Conservation (phyloP, 805 yeast species). For the Hanseniaspora pseudoguilliermondii region DNA sequence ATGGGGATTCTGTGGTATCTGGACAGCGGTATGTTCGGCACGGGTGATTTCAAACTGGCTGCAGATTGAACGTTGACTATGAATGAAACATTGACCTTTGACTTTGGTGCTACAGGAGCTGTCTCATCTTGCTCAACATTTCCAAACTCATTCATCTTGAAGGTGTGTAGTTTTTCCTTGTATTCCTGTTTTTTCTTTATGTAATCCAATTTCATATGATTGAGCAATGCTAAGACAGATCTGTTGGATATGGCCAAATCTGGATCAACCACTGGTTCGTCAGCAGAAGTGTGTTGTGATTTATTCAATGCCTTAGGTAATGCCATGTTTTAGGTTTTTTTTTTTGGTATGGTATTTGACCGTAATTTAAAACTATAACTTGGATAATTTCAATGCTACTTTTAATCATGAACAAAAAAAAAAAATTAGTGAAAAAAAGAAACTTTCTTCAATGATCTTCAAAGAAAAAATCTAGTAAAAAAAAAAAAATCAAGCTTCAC, state of each 20-base stretch:
- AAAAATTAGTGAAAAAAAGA: too few species aligned
- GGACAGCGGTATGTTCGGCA: constrained; percentile 2
- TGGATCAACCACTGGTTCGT: background rate
- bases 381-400: too few species aligned
- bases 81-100: constrained; percentile 7
- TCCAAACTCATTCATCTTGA: background rate
- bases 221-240: constrained; percentile 5
- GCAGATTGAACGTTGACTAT: constrained; percentile 11
- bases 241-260: constrained; percentile 1
- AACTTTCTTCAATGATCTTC: too few species aligned
- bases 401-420: too few species aligned
- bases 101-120: background rate
- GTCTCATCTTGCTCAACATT: background rate
- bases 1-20: constrained; percentile 36
- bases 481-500: background rate
- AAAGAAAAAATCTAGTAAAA: background rate
- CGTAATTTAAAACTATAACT: too few species aligned
- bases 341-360: too few species aligned
- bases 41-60: constrained; percentile 13
- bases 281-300: background rate
- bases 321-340: background rate
- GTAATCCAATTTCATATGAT: constrained; percentile 3
- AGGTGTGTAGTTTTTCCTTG: background rate
- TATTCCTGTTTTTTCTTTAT: constrained; percentile 3
- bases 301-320: background rate